Base-by-base conservation (phyloP, 2,329 filamentous ascomycete species). In the Monilinia polystroma region DNA sequence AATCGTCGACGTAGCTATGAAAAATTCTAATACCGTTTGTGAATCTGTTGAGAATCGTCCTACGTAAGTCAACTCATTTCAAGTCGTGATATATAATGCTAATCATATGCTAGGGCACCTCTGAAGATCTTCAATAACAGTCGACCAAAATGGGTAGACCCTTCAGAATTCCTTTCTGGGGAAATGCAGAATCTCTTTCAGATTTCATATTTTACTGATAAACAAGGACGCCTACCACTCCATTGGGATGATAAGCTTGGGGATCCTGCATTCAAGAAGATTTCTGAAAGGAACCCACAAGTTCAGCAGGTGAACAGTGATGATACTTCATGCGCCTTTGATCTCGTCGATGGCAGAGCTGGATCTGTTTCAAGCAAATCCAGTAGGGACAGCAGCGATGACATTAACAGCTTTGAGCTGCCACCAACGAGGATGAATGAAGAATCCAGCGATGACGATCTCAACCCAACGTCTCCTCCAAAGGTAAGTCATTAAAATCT, bases 1-100 rank as follows among this genome's bases (percentile, higher is more conserved):
- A 69, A 87, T 97, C 74, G 91, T 98, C 7, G 91, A 97, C 75
- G 88, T 99, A 20, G 91, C 90, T 0, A 93, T 97, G 89, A 88
- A 87, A 64, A 89, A 92, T 72, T 80, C 81, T 2, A 75, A 75
- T 20, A 80, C 47, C 60, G 52, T 41, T 43, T 47, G 43, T 52
- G 59, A 68, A 45, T 60, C 70, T 29, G 26, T 53, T 23, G 68
- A 69, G 38, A 52, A 41, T 41, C 38, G 29, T 38, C 16, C 38
- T 49, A 20, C 4, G 67, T 68, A 60, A 54, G 64, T 47, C 32
- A 7, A 10, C 20, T 20, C 12, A 2, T 32, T 4, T 47, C 10
- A 3, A n/a, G 10, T 23, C 1, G 2, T 41, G 14, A 38, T 23
- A 60, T 12, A 55, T 12, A 45, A 47, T 29, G 20, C 62, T 47